Base-by-base conservation (phyloP, 805 yeast genomes). In the Metschnikowia henanensis region DNA sequence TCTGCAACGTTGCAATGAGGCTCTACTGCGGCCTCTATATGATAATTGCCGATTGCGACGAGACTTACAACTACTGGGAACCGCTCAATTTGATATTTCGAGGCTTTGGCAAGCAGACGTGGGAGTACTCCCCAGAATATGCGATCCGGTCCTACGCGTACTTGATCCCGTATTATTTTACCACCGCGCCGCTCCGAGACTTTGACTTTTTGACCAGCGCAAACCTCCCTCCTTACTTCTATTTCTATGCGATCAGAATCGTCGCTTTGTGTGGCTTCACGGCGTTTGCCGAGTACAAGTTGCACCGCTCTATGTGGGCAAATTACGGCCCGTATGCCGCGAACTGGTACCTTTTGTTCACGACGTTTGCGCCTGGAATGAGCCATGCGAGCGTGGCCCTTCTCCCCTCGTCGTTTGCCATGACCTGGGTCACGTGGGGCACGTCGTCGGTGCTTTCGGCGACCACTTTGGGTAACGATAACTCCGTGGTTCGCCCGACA, bases 61-160 rank as follows among this genome's bases (percentile, higher is more conserved):
- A 92, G 62, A 79, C 83, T 0, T 92, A 79, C 75, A 92, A 92
- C 60, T 92, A 87, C 65, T 90, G 96, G 92, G 98, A 92, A 52
- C 97, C 98, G 0, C 68, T 92, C 45, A 91, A 92, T 60, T 72
- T 84, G 39, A 53, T 91, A 28, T 64, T 84, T 1, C 76, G 96
- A 51, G 85, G 84, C 2, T 88, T 89, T 61, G 98, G 97, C 2
- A 86, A 90, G 55, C 90, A 90, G 62, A 91, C 97, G 0, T 91
- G 97, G 97, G 97, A 91, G 59, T 92, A 91, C 61, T 87, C 96
- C 0, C 97, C 97, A 0, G 85, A 76, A 41, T 88, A 79, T 57
- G 88, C 96, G 15, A 87, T 91, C 42, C 68, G 98, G 51, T 87
- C 96, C 2, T 92, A 94, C 81, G 75, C 86, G 2, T 90, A 85